phyloP scores from a whole-genome alignment of 352 stramenopile genomes.

The Pythium guiyangense region DNA sequence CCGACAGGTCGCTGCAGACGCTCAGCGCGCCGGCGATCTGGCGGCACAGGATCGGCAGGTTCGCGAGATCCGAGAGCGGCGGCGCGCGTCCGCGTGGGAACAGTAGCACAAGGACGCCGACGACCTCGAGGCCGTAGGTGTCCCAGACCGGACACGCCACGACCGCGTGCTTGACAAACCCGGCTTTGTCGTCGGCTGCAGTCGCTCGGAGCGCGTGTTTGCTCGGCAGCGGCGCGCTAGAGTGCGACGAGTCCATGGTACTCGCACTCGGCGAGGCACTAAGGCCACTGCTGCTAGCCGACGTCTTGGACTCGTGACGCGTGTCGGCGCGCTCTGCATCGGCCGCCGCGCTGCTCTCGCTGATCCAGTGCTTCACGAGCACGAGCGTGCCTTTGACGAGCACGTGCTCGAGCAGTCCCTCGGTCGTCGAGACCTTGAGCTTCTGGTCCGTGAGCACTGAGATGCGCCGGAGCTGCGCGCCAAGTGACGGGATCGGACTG shows the following conservation, averaged over 20 bases:
- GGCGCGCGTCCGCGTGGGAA: slow-evolving; percentile 30
- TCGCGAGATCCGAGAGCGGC: slow-evolving; percentile 34
- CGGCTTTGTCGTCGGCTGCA: slow-evolving; percentile 35
- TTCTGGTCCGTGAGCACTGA: slow-evolving; percentile 61
- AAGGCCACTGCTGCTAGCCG: too few relatives aligned
- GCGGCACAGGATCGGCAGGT: slow-evolving; percentile 51
- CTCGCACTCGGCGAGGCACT: too few relatives aligned
- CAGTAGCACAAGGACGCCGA: slow-evolving; percentile 62
- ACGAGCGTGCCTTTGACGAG: slow-evolving; percentile 37
- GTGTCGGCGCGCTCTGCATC: not conserved
- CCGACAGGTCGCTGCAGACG: slow-evolving; percentile 58
- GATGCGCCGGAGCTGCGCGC: slow-evolving; percentile 39
- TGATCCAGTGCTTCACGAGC: slow-evolving; percentile 51
- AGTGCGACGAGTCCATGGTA: too few relatives aligned
- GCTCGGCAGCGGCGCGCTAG: not conserved
- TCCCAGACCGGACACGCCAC: slow-evolving; percentile 73
- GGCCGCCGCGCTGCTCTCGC: slow-evolving; percentile 11
- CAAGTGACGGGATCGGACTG: slow-evolving; percentile 25
- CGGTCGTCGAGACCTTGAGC: slow-evolving; percentile 37
- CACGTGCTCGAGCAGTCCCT: slow-evolving; percentile 59
- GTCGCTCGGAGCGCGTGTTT: slow-evolving; percentile 34
- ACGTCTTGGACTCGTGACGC: not conserved
- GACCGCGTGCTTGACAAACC: slow-evolving; percentile 57
- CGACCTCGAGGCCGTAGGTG: slow-evolving; percentile 47
- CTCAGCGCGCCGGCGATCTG: slow-evolving; percentile 70